Percentiles rank a stretch among this genome's conserved stretches.
Evolutionary conservation across 2,329 filamentous ascomycete species (phyloP).

Genomic region (Colletotrichum chlorophyti): DNA sequence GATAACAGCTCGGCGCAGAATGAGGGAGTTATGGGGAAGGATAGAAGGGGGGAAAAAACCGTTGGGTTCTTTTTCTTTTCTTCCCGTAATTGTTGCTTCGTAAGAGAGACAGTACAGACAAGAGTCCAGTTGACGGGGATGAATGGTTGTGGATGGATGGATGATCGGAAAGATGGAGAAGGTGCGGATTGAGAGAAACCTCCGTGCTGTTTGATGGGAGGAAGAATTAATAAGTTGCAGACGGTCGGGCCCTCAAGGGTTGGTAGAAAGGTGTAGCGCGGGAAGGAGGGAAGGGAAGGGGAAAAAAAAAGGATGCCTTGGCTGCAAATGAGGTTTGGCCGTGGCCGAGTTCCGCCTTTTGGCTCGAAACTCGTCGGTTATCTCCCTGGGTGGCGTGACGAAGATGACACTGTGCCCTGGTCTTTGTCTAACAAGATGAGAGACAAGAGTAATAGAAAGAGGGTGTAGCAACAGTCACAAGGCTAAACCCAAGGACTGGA

Average conservation of each 20-base stretch:
- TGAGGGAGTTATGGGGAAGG: no score
- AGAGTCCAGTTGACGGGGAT: no score
- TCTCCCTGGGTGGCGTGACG: constrained; percentile 27
- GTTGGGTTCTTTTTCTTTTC: background rate
- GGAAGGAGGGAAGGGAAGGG: background rate
- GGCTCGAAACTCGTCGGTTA: constrained; percentile 28
- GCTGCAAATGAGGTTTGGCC: constrained; percentile 24
- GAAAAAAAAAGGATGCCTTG: constrained; percentile 25
- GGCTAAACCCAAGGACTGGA: no score
- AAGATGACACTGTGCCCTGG: constrained; percentile 9
- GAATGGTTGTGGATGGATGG: background rate
- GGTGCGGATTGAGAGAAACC: background rate
- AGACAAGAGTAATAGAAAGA: background rate
- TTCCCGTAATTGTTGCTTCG: background rate
- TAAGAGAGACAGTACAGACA: no score
- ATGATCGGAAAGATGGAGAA: background rate
- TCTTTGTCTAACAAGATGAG: constrained; percentile 11
- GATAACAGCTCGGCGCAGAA: constrained; percentile 18
- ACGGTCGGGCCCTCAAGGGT: constrained; percentile 20
- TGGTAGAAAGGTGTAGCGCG: no score
- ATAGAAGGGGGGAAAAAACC: constrained; percentile 7
- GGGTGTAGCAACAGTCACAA: no score
- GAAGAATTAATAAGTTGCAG: constrained; percentile 14
- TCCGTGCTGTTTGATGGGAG: background rate
- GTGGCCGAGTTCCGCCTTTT: constrained; percentile 29